Evolutionary conservation across 1,284 basidiomycete species (phyloP), one percentile per base, ranked within the genome.

Genomic region (Vanrija humicola): DNA sequence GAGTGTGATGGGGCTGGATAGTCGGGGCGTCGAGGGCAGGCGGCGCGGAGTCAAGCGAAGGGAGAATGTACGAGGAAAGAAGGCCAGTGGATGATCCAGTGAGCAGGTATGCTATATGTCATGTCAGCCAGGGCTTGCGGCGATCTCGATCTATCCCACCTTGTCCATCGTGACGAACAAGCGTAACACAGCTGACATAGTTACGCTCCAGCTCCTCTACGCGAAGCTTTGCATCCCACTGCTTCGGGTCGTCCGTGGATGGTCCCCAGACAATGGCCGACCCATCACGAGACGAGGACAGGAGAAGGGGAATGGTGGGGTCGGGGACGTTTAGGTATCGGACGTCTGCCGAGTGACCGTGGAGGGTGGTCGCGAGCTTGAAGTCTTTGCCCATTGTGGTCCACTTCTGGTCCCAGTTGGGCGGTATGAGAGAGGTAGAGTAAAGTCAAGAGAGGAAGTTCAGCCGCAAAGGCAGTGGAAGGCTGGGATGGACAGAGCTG

Each of bases 251-350:
- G 50, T 79, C 63, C 25, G 80, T 70, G n/a, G 79, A 69, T 62
- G 84, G 82, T 55, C 82, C 79, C 93, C 93, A 97, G 39, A 85
- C 80, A 68, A 94, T 88, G 53, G 91, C 88, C 18, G 90, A 90
- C 12, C 88, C 82, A 80, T 97, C 93, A 68, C 93, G 85, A 34
- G 92, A 94, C 52, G 87, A 88, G 18, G 90, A 95, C 61, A 95
- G 81, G 58, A 96, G 79, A 60, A 73, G 50, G 0, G 72, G 69
- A 3, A 68, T 48, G 3, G 51, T 43, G 0, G 61, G 52, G 15
- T 58, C 49, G 1, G 72, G 72, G 12, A 65, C 65, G 12, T 47
- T 48, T 29, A 74, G 50, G 46, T 62, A 63, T 21, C 72, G 53
- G 21, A 76, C 77, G 57, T 78, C 77, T 3, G 70, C 58, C 5